These are phyloP conservation scores for Fusarium buharicum DNA, from an alignment of 2,329 filamentous ascomycete species.

Conservation along the genomic window DNA sequence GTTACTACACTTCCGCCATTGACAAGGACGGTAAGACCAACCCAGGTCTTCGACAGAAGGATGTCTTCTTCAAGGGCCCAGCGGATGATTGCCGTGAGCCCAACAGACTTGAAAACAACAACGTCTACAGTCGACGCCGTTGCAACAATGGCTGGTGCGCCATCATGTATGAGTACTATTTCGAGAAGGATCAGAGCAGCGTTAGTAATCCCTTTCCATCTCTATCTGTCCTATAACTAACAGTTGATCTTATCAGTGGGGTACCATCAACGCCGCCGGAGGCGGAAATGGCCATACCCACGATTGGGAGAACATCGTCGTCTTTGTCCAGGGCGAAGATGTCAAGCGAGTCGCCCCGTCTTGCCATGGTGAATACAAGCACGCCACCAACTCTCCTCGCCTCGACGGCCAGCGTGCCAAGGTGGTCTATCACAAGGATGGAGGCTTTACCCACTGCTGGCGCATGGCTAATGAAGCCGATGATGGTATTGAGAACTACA, in stretches of 20 bases:
- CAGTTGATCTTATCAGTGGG: conserved; percentile 1
- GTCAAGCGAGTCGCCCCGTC: conserved; percentile 29
- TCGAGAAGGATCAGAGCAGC: conserved; percentile 21
- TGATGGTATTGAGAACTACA: conserved; percentile 48
- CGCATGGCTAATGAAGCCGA: conserved; percentile 46
- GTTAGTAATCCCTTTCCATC: no score
- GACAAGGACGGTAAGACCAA: conserved; percentile 49
- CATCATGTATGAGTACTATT: conserved; percentile 44
- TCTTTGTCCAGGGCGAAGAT: conserved; percentile 25
- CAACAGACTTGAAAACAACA: conserved; percentile 45
- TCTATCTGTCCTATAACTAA: no score
- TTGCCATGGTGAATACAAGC: conserved; percentile 18
- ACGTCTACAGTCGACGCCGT: conserved; percentile 46
- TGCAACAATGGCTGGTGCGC: conserved; percentile 51
- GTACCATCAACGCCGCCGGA: conserved; percentile 2
- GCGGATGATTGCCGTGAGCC: conserved; percentile 42
- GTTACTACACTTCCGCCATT: conserved; percentile 60
- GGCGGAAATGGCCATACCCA: conserved; percentile 19
- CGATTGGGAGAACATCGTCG: conserved; percentile 31
- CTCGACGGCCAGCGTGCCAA: conserved; percentile 46
- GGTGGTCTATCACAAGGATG: conserved; percentile 54
- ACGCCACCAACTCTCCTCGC: conserved; percentile 9
- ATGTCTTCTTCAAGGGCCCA: conserved; percentile 13
- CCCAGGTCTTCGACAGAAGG: conserved; percentile 10
- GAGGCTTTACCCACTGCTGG: conserved; percentile 50